Conservation (phyloP, 1,284 basidiomycete genomes). For the Ceratobasidium sp. region DNA sequence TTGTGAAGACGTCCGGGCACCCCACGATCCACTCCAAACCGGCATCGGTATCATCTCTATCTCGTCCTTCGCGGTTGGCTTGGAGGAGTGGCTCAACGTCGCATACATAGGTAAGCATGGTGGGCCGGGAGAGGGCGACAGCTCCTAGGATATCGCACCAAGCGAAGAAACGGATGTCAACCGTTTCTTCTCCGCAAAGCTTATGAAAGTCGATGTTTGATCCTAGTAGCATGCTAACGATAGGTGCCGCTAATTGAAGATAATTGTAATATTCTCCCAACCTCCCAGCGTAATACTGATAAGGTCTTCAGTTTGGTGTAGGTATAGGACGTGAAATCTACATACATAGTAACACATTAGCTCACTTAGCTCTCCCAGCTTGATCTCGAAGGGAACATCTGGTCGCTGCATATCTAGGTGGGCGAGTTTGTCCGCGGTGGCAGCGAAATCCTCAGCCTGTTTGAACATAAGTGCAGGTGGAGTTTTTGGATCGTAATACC, state of each 20-base stretch:
- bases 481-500: background rate
- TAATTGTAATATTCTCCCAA: conserved; percentile 6
- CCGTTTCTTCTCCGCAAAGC: conserved; percentile 16
- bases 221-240: conserved; percentile 4
- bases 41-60: background rate
- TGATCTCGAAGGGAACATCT: background rate
- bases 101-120: conserved; percentile 16
- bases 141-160: conserved; percentile 38
- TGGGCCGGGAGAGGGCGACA: conserved; percentile 22
- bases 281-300: conserved; percentile 33
- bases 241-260: conserved; percentile 11
- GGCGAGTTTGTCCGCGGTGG: background rate
- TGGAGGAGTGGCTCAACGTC: background rate
- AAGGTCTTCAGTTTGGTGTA: background rate
- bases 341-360: conserved; percentile 19
- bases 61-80: conserved; percentile 3
- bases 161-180: conserved; percentile 18
- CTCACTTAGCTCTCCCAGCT: conserved; percentile 9
- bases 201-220: conserved; percentile 17
- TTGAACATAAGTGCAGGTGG: conserved; percentile 1
- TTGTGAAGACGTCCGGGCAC: background rate
- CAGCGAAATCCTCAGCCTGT: conserved; percentile 5
- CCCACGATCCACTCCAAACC: conserved; percentile 36
- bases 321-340: background rate
- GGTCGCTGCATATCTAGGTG: conserved; percentile 20